Evolutionary conservation across 352 stramenopile species (phyloP), one percentile per base, ranked within the genome.

Genomic region (Phytophthora uliginosa): DNA sequence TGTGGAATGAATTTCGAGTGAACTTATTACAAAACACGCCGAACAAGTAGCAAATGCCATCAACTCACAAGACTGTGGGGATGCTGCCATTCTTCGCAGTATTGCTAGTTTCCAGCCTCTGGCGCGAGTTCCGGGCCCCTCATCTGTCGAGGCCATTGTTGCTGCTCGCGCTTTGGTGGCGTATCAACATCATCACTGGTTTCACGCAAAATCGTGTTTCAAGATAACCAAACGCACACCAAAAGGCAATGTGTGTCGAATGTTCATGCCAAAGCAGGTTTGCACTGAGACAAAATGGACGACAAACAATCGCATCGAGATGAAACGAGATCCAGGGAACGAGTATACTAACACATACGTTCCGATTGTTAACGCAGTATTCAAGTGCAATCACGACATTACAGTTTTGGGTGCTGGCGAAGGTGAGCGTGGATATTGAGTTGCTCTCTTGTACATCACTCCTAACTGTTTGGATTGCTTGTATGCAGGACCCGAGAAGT

Each of bases 171-270:
- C 59, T 28, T 28, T 66, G 17, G 10, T 59, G 12, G 7, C 4
- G 5, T 51, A 66, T 33, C 62, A 69, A 15, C 15, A 47, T 0
- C 36, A 71, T 15, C 45, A 59, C 13, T 71, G 55, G 55, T 64
- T 34, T 34, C 55, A 71, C 33, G 45, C 10, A 1, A 10, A 34
- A 0, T 71, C 63, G 12, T 71, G 55, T 7, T 71, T 70, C 17
- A 71, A 71, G 24, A 17, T 8, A 0, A 50, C 34, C 12, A 40
- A 13, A 13, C 34, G 34, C 34, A 40, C 34, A 40, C 34, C 34
- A 13, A 40, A 40, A 13, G 34, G 34, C 34, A 40, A 40, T 13
- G 34, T 40, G 12, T 40, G 34, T 3, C 34, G 34, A 8, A 40
- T 40, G 34, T 40, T 40, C 7, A 42, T 42, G 34, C 34, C 34